Conservation (phyloP, 176 grass and related monocot species). For the Cenchrus americanus region DNA sequence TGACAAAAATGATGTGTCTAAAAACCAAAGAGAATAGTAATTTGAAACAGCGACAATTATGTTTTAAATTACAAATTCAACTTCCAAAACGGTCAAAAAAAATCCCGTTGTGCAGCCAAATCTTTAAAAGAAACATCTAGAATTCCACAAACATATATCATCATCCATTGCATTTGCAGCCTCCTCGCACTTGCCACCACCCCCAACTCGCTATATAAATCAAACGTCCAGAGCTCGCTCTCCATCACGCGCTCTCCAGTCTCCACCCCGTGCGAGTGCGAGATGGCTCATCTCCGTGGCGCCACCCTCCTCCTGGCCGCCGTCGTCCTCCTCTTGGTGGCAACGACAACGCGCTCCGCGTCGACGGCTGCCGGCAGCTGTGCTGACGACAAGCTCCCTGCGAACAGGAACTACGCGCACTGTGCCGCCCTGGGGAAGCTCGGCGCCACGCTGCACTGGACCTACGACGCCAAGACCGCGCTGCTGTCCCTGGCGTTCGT, state of each 20-base stretch:
- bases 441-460: slow-evolving; percentile 62
- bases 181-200: background rate
- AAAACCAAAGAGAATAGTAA: too few species aligned
- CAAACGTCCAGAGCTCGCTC: background rate
- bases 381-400: slow-evolving; percentile 30
- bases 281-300: slow-evolving; percentile 12
- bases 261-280: background rate
- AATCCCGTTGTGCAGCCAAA: background rate
- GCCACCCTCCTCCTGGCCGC: background rate
- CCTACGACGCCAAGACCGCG: slow-evolving; percentile 36
- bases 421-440: slow-evolving; percentile 51
- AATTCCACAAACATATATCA: background rate
- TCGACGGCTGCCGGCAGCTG: background rate
- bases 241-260: background rate
- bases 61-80: background rate
- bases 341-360: background rate
- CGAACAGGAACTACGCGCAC: slow-evolving; percentile 26
- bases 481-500: slow-evolving; percentile 58
- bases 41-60: too few species aligned
- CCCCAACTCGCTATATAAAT: background rate
- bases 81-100: background rate
- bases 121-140: background rate
- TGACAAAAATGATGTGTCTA: too few species aligned
- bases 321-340: background rate
- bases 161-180: background rate